Base-by-base conservation (phyloP, 768 basidiomycete species). In the Pulveroboletus sp. region DNA sequence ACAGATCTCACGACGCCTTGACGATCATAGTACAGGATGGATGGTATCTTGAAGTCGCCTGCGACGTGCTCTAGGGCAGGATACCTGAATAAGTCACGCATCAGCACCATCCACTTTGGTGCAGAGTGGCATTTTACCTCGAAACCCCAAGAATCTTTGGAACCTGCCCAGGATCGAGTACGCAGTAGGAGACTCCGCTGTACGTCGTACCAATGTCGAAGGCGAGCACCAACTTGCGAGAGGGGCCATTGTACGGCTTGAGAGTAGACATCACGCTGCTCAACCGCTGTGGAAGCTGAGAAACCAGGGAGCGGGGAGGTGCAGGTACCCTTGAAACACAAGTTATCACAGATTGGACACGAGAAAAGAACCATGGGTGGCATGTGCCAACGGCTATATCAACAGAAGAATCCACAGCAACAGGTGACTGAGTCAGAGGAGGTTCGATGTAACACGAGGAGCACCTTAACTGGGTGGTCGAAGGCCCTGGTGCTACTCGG, bases 41-140 rank as follows among this genome's bases (percentile, higher is more conserved):
- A 74, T 0, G 76, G 78, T 37, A 80, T 75, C 50, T 78, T 80
- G 21, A 68, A 72, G 46, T 77, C 72, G 5, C 74, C 72, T 3
- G 72, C 73, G n/a, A 71, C 63, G 5, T 70, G 63, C n/a, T 75
- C 72, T 50, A 76, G 76, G 1, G 70, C 72, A 6, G 76, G 79
- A 49, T 71, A 78, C 49, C 78, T 78, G 32, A 11, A 39, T 21
- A 27, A 24, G 4, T 2, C 3, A 6, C n/a, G 6, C 1, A 4
- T 50, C 36, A 51, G 30, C 2, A n/a, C 14, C 3, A 28, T 9
- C 10, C 2, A 1, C 12, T 21, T 32, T 8, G 14, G 4, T 6
- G 38, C 30, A 39, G 9, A 12, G 8, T 10, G 6, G 14, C 9
- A 1, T 60, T 35, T 32, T 24, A 69, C 72, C 51, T 68, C 14